phyloP scores from a whole-genome alignment of 1,284 basidiomycete genomes.

The Omphalotus olearius region DNA sequence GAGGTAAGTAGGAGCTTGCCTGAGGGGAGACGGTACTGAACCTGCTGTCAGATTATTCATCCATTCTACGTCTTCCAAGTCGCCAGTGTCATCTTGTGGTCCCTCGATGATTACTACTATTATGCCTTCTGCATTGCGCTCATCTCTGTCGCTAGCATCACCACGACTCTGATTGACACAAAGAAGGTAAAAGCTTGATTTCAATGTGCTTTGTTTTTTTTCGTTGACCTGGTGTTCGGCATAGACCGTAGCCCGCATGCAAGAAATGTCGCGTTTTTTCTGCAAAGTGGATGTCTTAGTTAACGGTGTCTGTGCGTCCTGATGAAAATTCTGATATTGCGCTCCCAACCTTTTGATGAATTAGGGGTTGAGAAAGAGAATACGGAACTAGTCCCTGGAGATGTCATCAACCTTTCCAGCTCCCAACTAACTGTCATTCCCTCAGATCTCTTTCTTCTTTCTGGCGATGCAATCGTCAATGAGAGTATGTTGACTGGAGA shows the following conservation, averaged over 20 bases:
- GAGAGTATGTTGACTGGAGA: slow-evolving; percentile 99
- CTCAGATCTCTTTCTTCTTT: slow-evolving; percentile 88
- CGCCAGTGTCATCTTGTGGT: slow-evolving; percentile 93
- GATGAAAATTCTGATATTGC: background rate
- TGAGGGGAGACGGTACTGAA: slow-evolving; percentile 6
- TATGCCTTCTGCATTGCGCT: slow-evolving; percentile 98
- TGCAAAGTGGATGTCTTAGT: slow-evolving; percentile 77
- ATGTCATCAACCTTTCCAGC: slow-evolving; percentile 86
- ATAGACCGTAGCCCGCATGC: slow-evolving; percentile 90
- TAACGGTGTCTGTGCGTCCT: slow-evolving; percentile 67
- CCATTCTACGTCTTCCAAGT: slow-evolving; percentile 99
- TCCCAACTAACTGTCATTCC: slow-evolving; percentile 78
- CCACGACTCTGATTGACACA: slow-evolving; percentile 89
- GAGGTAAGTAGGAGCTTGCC: slow-evolving; percentile 53
- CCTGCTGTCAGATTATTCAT: slow-evolving; percentile 70
- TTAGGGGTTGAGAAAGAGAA: slow-evolving; percentile 72
- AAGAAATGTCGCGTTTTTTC: slow-evolving; percentile 92
- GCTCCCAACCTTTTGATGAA: slow-evolving; percentile 25
- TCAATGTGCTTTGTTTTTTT: slow-evolving; percentile 2
- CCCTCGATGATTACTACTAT: slow-evolving; percentile 93
- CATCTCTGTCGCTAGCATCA: slow-evolving; percentile 86
- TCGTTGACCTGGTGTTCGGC: background rate
- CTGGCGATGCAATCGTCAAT: slow-evolving; percentile 96
- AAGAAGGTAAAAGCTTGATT: slow-evolving; percentile 55
- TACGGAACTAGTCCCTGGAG: slow-evolving; percentile 84